These are phyloP conservation scores for Silene latifolia DNA, from an alignment of 148 eudicot genomes.

Conservation along the genomic window DNA sequence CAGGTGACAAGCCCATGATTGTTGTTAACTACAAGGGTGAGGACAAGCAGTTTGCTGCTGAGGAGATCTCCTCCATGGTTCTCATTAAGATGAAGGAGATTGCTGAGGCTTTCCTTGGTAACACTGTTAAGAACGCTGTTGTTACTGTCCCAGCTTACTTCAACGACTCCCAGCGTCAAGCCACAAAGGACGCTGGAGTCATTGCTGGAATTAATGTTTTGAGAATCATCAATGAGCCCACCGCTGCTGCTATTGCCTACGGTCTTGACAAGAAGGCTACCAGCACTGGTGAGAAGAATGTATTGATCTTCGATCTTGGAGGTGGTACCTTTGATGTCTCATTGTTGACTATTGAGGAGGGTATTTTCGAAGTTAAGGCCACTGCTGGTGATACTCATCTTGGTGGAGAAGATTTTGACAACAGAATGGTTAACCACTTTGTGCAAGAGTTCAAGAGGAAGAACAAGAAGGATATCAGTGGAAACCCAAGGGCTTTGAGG, in stretches of 20 bases:
- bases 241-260: slow-evolving; percentile 36
- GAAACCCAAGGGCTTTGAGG: slow-evolving; percentile 31
- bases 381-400: slow-evolving; percentile 42
- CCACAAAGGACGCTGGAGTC: slow-evolving; percentile 33
- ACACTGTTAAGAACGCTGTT: slow-evolving; percentile 26
- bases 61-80: slow-evolving; percentile 37
- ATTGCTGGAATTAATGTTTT: slow-evolving; percentile 32
- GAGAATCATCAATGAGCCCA: slow-evolving; percentile 31
- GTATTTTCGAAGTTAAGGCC: slow-evolving; percentile 40
- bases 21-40: slow-evolving; percentile 31
- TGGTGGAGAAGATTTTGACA: slow-evolving; percentile 37
- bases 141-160: slow-evolving; percentile 37
- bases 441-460: slow-evolving; percentile 37
- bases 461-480: slow-evolving; percentile 32
- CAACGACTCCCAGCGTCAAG: slow-evolving; percentile 37
- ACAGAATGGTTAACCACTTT: slow-evolving; percentile 34
- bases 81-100: slow-evolving; percentile 32
- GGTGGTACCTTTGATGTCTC: slow-evolving; percentile 45
- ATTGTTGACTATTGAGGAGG: slow-evolving; percentile 36
- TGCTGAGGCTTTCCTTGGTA: slow-evolving; percentile 31
- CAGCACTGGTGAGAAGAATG: slow-evolving; percentile 32
- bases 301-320: slow-evolving; percentile 34
- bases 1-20: slow-evolving; percentile 32
- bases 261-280: slow-evolving; percentile 42
- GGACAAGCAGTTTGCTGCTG: slow-evolving; percentile 34